Conservation (phyloP, 495 filamentous ascomycete species). For the Lasiosphaeria ovina region DNA sequence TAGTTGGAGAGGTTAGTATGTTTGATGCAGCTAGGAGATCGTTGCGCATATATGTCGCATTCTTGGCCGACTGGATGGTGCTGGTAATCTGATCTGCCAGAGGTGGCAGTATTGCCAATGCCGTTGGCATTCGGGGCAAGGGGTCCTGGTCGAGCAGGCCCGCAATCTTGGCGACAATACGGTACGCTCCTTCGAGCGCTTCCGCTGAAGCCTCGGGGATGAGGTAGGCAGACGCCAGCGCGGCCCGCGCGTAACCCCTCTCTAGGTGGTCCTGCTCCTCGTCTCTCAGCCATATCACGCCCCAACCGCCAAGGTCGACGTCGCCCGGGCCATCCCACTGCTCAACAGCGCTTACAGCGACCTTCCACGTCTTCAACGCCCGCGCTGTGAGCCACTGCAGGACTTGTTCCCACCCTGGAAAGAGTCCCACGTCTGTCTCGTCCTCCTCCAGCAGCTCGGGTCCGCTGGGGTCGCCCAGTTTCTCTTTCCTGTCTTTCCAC, state of each 20-base stretch:
- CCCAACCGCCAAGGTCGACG: constrained; percentile 74
- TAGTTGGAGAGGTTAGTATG: constrained; percentile 61
- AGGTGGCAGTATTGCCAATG: constrained; percentile 43
- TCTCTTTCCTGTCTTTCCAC: constrained; percentile 41
- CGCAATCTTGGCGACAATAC: constrained; percentile 59
- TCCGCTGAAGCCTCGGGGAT: constrained; percentile 58
- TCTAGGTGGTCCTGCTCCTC: constrained; percentile 55
- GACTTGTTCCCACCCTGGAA: constrained; percentile 70
- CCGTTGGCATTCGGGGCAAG: constrained; percentile 43
- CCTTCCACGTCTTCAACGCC: constrained; percentile 56
- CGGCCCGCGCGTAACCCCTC: constrained; percentile 66
- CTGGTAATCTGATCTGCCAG: constrained; percentile 32
- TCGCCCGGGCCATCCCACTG: constrained; percentile 82
- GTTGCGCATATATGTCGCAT: constrained; percentile 48
- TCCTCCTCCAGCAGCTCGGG: constrained; percentile 8
- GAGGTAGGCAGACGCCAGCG: constrained; percentile 70
- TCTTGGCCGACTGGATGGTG: constrained; percentile 34
- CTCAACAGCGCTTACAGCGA: constrained; percentile 60
- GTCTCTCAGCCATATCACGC: constrained; percentile 48
- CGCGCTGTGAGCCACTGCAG: constrained; percentile 69
- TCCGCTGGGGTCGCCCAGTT: constrained; percentile 9
- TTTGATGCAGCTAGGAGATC: constrained; percentile 62
- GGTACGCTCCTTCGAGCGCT: constrained; percentile 60
- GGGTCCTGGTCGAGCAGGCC: constrained; percentile 59
- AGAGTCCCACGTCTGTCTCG: constrained; percentile 22